phyloP scores from a whole-genome alignment of 2,329 filamentous ascomycete genomes.

The Harringtonia lauricola region DNA sequence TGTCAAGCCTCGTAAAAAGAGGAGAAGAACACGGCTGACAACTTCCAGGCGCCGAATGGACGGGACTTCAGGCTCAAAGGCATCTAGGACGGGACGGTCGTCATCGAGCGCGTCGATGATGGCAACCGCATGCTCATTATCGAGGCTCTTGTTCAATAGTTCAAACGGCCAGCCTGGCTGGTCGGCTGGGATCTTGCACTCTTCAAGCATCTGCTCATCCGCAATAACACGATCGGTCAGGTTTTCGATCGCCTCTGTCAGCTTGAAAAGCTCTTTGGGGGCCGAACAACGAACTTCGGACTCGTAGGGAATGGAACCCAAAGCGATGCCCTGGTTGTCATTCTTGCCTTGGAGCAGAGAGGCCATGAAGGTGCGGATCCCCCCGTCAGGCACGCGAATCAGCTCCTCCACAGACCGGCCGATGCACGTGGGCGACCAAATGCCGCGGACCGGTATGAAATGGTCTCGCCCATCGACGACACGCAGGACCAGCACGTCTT shows the following conservation, averaged over 20 bases:
- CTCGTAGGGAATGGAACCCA: constrained; percentile 40
- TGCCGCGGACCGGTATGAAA: constrained; percentile 71
- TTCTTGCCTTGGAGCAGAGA: constrained; percentile 18
- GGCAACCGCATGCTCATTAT: constrained; percentile 3
- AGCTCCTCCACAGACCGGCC: constrained; percentile 82
- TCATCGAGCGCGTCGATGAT: constrained; percentile 62
- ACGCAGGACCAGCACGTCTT: constrained; percentile 80
- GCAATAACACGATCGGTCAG: constrained; percentile 46
- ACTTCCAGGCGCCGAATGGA: constrained; percentile 63
- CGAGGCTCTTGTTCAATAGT: not conserved
- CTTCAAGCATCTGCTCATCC: constrained; percentile 51
- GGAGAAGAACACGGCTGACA: constrained; percentile 57
- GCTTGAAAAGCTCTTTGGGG: constrained; percentile 76
- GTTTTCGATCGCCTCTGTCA: constrained; percentile 67
- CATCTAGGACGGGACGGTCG: constrained; percentile 48
- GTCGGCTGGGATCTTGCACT: constrained; percentile 37
- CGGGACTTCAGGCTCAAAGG: constrained; percentile 51
- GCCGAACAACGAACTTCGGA: constrained; percentile 63
- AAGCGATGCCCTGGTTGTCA: constrained; percentile 10
- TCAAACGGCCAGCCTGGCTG: constrained; percentile 49
- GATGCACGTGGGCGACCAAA: constrained; percentile 74
- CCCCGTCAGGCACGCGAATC: constrained; percentile 72
- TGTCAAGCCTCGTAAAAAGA: constrained; percentile 63
- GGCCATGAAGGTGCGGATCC: constrained; percentile 47
- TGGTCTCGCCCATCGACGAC: constrained; percentile 80